Conservation (phyloP, 768 basidiomycete genomes). For the Gloeostereum incarnatum region DNA sequence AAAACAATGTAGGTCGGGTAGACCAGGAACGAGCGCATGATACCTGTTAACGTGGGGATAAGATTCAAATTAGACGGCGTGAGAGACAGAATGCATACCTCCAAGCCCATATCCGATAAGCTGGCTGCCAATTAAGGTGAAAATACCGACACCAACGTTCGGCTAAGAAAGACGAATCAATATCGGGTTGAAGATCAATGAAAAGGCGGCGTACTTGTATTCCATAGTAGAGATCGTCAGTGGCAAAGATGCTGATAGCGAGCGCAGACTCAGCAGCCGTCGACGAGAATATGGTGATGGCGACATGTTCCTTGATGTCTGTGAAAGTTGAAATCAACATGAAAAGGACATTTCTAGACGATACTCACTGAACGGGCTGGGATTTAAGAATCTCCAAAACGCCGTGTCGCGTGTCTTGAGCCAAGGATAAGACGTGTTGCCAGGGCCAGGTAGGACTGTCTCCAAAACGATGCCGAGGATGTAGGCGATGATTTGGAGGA, state of each 20-base stretch:
- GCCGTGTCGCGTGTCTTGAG: constrained; percentile 22
- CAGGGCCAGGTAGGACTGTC: constrained; percentile 26
- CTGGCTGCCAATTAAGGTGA: constrained; percentile 12
- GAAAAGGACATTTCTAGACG: constrained; percentile 11
- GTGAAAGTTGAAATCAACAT: not conserved
- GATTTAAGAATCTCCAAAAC: constrained; percentile 52
- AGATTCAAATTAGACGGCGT: constrained; percentile 6
- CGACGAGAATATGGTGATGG: constrained; percentile 51
- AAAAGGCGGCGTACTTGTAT: too few species aligned
- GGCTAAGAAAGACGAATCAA: too few species aligned
- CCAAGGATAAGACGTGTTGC: constrained; percentile 14
- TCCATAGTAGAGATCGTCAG: constrained; percentile 37
- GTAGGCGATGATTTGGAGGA: constrained; percentile 43
- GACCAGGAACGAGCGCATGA: constrained; percentile 34
- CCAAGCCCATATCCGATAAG: constrained; percentile 17
- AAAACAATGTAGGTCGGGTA: constrained; percentile 35
- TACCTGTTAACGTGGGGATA: constrained; percentile 9
- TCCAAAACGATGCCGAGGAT: constrained; percentile 37
- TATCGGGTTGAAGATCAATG: too few species aligned
- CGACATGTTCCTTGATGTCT: constrained; percentile 51
- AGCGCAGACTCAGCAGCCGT: constrained; percentile 50
- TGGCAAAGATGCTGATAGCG: constrained; percentile 52
- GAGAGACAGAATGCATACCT: constrained; percentile 10
- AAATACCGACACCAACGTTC: constrained; percentile 30
- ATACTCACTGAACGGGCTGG: constrained; percentile 53